Base-by-base conservation (phyloP, 306 rosid genomes). In the Hylodesmum podocarpum region DNA sequence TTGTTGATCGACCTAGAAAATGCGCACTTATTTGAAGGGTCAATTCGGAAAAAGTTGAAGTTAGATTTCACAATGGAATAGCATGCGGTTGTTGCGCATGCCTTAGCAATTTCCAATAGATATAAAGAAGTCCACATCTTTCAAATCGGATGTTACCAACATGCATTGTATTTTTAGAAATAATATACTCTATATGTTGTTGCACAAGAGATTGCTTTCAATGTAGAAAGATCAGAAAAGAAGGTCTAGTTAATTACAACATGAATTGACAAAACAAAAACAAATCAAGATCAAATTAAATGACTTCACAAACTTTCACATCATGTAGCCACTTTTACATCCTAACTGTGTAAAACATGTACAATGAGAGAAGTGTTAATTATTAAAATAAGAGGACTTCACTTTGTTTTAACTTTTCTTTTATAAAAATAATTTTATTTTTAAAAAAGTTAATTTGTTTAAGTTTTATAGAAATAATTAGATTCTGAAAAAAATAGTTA, bases 11-110 rank as follows among this genome's bases (percentile, higher is more conserved):
- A 63, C 76, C 64, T 80, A 82, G 77, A 75, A 80, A 81, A 83
- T 77, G 90, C 85, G 77, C 91, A 87, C 87, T 86, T 80, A 64
- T 37, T 18, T 70, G 50, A 43, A 76, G 57, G 81, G 86, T 85
- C 85, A 87, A 81, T 41, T 25, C 15, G 69, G 31, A 77, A 67
- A 69, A 59, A 70, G 8, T n/a, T 36, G 68, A 77, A 66, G 80
- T 70, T 57, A 25, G 76, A 75, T 55, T 79, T 81, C 79, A 76
- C 54, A 64, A 79, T 66, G 43, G 27, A 66, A 24, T 46, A 66
- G 75, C 85, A 82, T 80, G 87, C 83, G 50, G 29, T 78, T 40
- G 24, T 69, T 64, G 77, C 87, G 88, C 92, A 81, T 81, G 89
- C 87, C 65, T 73, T 50, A 16, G 22, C 58, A 25, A 84, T 63